Evolutionary conservation across 441 rosid genomes (phyloP), one percentile per base, ranked within the genome.

Genomic region (Aleurites moluccanus): DNA sequence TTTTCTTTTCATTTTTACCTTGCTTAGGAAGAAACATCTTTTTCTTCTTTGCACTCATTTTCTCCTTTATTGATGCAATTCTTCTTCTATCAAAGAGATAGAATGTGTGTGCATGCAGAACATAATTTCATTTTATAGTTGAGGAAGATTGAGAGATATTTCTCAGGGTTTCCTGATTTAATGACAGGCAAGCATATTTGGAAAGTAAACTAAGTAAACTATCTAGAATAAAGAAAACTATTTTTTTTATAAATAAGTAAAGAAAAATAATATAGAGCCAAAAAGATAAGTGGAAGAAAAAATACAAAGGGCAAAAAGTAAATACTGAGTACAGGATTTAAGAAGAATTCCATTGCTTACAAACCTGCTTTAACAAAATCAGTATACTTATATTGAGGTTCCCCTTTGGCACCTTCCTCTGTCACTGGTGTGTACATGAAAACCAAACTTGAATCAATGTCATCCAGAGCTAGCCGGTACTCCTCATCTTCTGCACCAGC

Each of bases 401-500:
- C 99, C 83, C 99, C 99, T 86, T 90, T 96, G 77, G 91, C 91
- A 76, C 98, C 97, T 88, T 80, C 97, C 84, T 92, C 94, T 6
- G 98, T 91, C 73, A 96, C 97, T 45, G 99, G 99, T 42, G 99
- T 93, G 78, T 90, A 93, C 98, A 96, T 96, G 81, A 90, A 96
- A 56, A 96, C 99, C 92, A 96, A 86, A 88, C 99, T 93, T 70
- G 98, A 92, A 77, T 84, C 97, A 30, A 92, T 85, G 81, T 96
- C 99, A 84, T 92, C 97, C 60, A 93, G 59, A 35, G 90, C 86
- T 80, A 96, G 82, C 73, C 33, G 84, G 79, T 96, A 96, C 81
- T 90, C 98, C 78, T 90, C 96, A 70, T 90, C 97, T 84, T 96
- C 99, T 74, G 97, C 97, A 78, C 98, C 98, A 81, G 79, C 86